Conservation (phyloP, 352 stramenopile genomes). For the Thalassiosira hispida region DNA sequence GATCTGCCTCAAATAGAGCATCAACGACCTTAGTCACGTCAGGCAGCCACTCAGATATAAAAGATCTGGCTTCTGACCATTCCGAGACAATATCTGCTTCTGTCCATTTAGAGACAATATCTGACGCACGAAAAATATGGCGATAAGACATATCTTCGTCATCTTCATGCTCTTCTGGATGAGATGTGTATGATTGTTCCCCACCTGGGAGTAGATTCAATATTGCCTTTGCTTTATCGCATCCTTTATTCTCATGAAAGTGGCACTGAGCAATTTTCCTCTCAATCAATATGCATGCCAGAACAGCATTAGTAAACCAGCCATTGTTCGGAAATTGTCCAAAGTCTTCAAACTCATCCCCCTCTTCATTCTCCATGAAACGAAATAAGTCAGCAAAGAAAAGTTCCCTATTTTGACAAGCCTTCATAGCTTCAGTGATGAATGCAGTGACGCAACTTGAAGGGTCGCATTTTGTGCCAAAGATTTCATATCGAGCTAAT, state of each 20-base stretch:
- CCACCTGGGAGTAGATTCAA: conserved; percentile 13
- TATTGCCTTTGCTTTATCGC: conserved; percentile 8
- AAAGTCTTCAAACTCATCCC: background rate
- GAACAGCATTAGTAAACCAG: background rate
- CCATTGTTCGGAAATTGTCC: background rate
- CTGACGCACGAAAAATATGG: background rate
- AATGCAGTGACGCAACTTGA: conserved; percentile 2
- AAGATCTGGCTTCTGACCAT: no score
- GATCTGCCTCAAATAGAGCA: conserved; percentile 20
- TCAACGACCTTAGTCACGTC: conserved; percentile 26
- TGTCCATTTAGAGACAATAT: background rate
- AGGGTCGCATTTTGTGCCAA: conserved; percentile 9
- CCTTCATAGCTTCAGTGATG: conserved; percentile 7
- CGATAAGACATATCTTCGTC: background rate
- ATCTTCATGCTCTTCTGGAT: conserved; percentile 5
- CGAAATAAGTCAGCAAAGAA: background rate
- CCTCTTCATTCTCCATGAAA: background rate
- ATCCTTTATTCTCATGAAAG: conserved; percentile 19
- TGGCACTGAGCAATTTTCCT: conserved; percentile 25
- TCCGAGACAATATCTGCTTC: background rate
- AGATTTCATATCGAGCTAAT: background rate
- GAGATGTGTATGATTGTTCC: conserved; percentile 7
- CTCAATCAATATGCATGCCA: conserved; percentile 11
- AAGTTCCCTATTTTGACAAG: conserved; percentile 3
- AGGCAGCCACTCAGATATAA: conserved; percentile 11